Evolutionary conservation across 2,329 filamentous ascomycete genomes (phyloP).

Genomic region (Thielaviopsis cerberus): DNA sequence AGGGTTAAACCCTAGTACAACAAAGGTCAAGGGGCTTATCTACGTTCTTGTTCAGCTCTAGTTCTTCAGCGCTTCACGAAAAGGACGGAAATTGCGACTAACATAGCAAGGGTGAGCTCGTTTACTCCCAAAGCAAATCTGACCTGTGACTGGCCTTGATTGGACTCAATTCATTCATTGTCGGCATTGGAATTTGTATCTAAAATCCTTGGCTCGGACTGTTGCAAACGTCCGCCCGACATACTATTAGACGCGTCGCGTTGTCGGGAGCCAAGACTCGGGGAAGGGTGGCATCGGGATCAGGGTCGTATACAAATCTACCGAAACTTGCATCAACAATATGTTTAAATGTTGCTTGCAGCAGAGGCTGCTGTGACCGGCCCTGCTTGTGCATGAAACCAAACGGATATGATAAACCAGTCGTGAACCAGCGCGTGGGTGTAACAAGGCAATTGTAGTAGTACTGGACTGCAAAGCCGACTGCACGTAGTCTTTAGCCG

Average conservation of each 20-base stretch:
- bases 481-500: background rate
- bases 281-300: background rate
- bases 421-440: too few species aligned
- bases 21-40: background rate
- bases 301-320: background rate
- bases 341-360: background rate
- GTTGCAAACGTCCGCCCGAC: background rate
- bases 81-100: background rate
- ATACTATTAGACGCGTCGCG: background rate
- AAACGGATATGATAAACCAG: too few species aligned
- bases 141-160: too few species aligned
- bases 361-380: background rate
- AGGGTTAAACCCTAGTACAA: background rate
- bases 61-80: background rate
- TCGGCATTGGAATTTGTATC: background rate
- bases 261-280: background rate
- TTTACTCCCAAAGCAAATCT: background rate
- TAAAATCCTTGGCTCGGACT: background rate
- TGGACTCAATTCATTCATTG: too few species aligned
- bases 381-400: background rate
- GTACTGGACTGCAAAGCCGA: background rate
- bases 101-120: too few species aligned
- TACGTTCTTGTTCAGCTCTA: background rate
- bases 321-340: background rate
- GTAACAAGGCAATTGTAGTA: background rate